Conservation (phyloP, 805 yeast genomes). For the Metschnikowia corniflorae region DNA sequence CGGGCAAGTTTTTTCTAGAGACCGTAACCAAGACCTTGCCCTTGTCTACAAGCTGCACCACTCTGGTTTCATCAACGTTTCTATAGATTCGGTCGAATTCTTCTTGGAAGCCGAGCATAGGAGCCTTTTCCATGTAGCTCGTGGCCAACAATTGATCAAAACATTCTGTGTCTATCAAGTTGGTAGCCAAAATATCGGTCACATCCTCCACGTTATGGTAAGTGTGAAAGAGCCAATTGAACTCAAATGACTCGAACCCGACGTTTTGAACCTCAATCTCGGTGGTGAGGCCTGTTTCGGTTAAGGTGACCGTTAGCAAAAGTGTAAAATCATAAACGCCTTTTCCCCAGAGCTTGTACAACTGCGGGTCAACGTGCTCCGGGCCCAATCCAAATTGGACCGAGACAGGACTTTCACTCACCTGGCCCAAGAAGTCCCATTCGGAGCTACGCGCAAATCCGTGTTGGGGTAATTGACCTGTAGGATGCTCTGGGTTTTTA, state of each 20-base stretch:
- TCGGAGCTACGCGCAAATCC: conserved; percentile 88
- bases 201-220: conserved; percentile 75
- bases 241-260: conserved; percentile 63
- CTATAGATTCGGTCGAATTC: conserved; percentile 87
- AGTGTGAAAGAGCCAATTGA: conserved; percentile 95
- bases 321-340: conserved; percentile 68
- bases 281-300: conserved; percentile 57
- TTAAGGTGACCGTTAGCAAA: conserved; percentile 59
- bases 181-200: conserved; percentile 71
- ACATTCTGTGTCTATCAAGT: conserved; percentile 68
- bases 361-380: conserved; percentile 65
- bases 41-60: conserved; percentile 63
- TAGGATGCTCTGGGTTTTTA: conserved; percentile 47
- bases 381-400: conserved; percentile 91
- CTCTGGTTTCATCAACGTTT: conserved; percentile 49
- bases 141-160: conserved; percentile 72
- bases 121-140: conserved; percentile 66
- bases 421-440: conserved; percentile 95
- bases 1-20: conserved; percentile 59
- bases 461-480: conserved; percentile 81
- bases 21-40: conserved; percentile 72
- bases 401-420: conserved; percentile 56
- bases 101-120: conserved; percentile 65
- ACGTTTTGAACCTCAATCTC: conserved; percentile 73
- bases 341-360: conserved; percentile 52